Evolutionary conservation across 2,329 filamentous ascomycete genomes (phyloP).

Genomic region (Alternaria tenuissima): DNA sequence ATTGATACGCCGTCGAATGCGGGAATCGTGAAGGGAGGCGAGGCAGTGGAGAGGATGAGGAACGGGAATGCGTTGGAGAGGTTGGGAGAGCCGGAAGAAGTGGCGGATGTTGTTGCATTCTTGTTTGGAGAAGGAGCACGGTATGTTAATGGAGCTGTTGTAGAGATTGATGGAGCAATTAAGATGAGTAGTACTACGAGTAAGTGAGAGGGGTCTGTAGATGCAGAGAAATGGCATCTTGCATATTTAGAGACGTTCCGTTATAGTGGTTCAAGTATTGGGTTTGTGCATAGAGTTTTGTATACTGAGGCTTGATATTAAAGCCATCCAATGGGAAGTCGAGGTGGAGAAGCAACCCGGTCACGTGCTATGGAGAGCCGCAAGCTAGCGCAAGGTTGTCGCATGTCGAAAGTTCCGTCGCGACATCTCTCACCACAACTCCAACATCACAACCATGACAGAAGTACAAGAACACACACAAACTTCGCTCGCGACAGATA

Average conservation of each 20-base stretch:
- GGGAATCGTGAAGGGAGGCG: constrained; percentile 58
- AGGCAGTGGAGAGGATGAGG: constrained; percentile 53
- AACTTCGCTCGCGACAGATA: constrained; percentile 28
- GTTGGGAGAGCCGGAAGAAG: constrained; percentile 57
- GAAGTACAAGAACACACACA: constrained; percentile 39
- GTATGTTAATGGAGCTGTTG: constrained; percentile 59
- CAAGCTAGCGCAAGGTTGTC: constrained; percentile 18
- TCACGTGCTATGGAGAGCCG: constrained; percentile 25
- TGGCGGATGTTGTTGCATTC: constrained; percentile 61
- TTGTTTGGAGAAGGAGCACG: constrained; percentile 56
- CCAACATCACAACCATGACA: constrained; percentile 34
- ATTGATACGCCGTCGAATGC: constrained; percentile 60
- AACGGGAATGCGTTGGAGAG: constrained; percentile 54
- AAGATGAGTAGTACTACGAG: constrained; percentile 41
- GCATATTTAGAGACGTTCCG: neutral
- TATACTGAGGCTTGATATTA: neutral
- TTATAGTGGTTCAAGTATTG: too few species aligned
- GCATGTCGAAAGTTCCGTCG: constrained; percentile 27
- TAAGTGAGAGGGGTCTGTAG: constrained; percentile 17
- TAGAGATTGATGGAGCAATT: constrained; percentile 59
- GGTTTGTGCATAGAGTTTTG: neutral
- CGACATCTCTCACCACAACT: constrained; percentile 11
- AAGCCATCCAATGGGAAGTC: neutral
- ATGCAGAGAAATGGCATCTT: constrained; percentile 3
- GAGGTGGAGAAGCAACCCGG: constrained; percentile 57